Percentiles rank a stretch among this genome's conserved stretches.
Conservation (phyloP, 2,329 filamentous ascomycete genomes). For the Teratosphaeria nubilosa region DNA sequence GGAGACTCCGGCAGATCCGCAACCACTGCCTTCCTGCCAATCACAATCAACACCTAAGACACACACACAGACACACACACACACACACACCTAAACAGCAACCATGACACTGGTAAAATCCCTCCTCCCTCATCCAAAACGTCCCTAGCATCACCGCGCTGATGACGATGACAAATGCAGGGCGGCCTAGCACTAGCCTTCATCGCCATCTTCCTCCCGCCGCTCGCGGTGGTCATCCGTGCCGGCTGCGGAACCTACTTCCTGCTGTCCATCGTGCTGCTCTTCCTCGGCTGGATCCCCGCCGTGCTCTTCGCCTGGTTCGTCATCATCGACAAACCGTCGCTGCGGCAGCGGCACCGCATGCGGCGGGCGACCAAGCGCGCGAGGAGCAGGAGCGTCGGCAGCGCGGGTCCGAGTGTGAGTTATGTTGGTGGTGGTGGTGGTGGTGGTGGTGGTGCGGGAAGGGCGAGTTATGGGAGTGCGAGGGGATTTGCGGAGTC, state of each 20-base stretch:
- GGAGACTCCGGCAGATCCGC: background rate
- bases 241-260: conserved; percentile 73
- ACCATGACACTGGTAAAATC: background rate
- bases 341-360: background rate
- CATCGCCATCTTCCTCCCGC: conserved; percentile 78
- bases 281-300: conserved; percentile 53
- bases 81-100: background rate
- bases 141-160: background rate
- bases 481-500: background rate
- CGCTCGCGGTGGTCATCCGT: conserved; percentile 83
- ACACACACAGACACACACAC: background rate
- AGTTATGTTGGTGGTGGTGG: background rate
- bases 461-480: background rate
- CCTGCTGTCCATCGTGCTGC: conserved; percentile 82
- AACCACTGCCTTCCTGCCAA: background rate
- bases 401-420: background rate
- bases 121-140: too few species aligned
- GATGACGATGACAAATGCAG: background rate
- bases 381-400: background rate
- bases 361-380: background rate
- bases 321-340: conserved; percentile 25
- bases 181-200: conserved; percentile 28
- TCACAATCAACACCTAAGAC: background rate
- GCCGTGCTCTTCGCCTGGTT: conserved; percentile 75
- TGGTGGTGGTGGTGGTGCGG: background rate